Percentiles rank a stretch among this genome's conserved stretches.
These are phyloP conservation scores for Geosmithia flava DNA, from an alignment of 2,329 filamentous ascomycete species.

Conservation along the genomic window DNA sequence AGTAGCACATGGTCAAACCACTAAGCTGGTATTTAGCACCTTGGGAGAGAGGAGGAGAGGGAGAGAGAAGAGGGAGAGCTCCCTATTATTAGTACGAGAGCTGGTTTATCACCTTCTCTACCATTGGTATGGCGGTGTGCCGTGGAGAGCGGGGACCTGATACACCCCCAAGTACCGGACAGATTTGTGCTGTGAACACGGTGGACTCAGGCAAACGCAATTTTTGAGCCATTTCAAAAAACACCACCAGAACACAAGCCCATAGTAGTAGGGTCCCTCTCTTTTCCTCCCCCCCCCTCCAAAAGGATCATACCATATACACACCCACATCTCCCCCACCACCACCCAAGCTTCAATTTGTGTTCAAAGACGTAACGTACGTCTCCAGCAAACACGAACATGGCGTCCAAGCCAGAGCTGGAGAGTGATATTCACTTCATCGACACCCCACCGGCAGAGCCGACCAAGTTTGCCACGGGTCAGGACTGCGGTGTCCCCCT, in stretches of 20 bases:
- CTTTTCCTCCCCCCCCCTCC: not conserved
- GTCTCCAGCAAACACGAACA: not conserved
- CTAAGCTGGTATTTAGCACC: no score
- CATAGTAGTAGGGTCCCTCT: not conserved
- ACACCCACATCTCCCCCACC: not conserved
- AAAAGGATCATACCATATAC: not conserved
- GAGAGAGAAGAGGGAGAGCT: no score
- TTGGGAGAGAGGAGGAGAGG: no score
- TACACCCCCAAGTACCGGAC: not conserved
- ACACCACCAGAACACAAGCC: not conserved
- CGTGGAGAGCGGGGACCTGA: not conserved
- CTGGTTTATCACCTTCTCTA: no score
- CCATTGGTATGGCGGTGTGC: no score
- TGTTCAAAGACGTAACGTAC: not conserved
- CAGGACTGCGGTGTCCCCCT: slow-evolving; percentile 44
- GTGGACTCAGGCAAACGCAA: not conserved
- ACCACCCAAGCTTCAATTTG: not conserved
- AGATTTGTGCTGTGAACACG: not conserved
- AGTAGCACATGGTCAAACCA: no score
- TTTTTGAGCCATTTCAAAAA: not conserved
- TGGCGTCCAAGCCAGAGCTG: slow-evolving; percentile 1
- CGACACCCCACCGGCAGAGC: slow-evolving; percentile 23
- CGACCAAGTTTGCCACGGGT: slow-evolving; percentile 47
- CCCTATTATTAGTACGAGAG: no score
- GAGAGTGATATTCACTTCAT: slow-evolving; percentile 29